phyloP scores from a whole-genome alignment of 2,329 filamentous ascomycete species.

The Pseudogymnoascus sp. region DNA sequence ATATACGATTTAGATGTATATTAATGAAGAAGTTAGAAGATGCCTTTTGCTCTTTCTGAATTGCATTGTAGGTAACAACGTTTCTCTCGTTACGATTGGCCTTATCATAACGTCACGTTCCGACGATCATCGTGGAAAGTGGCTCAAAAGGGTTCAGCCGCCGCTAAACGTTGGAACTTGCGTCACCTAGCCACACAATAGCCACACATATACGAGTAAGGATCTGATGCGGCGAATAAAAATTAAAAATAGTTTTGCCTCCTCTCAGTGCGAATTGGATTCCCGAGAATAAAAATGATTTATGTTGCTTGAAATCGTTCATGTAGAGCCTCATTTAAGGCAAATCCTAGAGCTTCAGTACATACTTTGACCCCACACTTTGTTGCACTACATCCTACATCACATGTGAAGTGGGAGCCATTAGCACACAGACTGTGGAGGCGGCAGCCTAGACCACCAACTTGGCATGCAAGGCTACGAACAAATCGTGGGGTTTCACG shows the following conservation, averaged over 20 bases:
- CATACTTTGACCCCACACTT: neutral
- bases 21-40: neutral
- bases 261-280: neutral
- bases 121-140: slow-evolving; percentile 1
- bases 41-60: neutral
- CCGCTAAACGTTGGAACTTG: neutral
- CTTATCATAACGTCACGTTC: slow-evolving; percentile 3
- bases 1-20: neutral
- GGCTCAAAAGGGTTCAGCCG: slow-evolving; percentile 7
- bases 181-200: neutral
- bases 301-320: neutral
- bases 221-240: slow-evolving; percentile 1
- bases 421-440: neutral
- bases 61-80: slow-evolving; percentile 1
- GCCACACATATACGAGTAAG: neutral
- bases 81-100: neutral
- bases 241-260: neutral
- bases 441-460: neutral
- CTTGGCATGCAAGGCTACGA: slow-evolving; percentile 5
- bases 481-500: neutral
- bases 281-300: neutral
- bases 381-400: neutral
- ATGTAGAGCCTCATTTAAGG: neutral
- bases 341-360: neutral
- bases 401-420: neutral